Base-by-base conservation (phyloP, 352 stramenopile genomes). In the Phytophthora uliginosa region DNA sequence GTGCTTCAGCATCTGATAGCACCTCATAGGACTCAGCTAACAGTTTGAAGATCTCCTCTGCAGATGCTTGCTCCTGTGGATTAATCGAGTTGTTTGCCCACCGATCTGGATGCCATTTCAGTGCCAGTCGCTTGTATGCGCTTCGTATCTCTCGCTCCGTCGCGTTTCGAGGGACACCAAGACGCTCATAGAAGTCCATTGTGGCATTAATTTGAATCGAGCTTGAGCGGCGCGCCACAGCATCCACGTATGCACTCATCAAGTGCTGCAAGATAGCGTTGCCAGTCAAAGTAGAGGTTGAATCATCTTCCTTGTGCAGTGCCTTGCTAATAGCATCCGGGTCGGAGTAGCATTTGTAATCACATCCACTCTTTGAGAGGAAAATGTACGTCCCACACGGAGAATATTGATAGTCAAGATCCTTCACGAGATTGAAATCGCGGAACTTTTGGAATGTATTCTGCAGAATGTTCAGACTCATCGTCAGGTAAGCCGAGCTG, bases 91-190 rank as follows among this genome's bases (percentile, higher is more conserved):
- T 76, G 31, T 83, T 83, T 2, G 90, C 72, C 87, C 86, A 96
- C 5, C 89, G 88, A 70, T 97, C 90, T 5, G 90, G 89, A 63
- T 97, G 90, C 90, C 90, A 97, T 61, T 94, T 95, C n/a, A 97
- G 68, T 17, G 90, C 90, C 12, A 95, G 58, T 4, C 73, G 69
- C 33, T 90, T 92, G 76, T 97, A 97, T 0, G 89, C 89, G 38
- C 65, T 88, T 31, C 88, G 85, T 68, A 97, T 90, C 62, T 95
- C 79, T 13, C 77, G 74, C 9, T 79, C 71, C 1, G 82, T 91
- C 7, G 90, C 90, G n/a, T 91, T 90, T 42, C 77, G 76, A 13
- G 84, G 66, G 7, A 96, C 65, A n/a, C 81, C 76, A n/a, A 97
- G 74, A 20, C 90, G 86, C 45, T 95, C 89, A 64, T 97, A 97